Conservation (phyloP, 371 early-diverging fungal species). For the Rhizopus stolonifer region DNA sequence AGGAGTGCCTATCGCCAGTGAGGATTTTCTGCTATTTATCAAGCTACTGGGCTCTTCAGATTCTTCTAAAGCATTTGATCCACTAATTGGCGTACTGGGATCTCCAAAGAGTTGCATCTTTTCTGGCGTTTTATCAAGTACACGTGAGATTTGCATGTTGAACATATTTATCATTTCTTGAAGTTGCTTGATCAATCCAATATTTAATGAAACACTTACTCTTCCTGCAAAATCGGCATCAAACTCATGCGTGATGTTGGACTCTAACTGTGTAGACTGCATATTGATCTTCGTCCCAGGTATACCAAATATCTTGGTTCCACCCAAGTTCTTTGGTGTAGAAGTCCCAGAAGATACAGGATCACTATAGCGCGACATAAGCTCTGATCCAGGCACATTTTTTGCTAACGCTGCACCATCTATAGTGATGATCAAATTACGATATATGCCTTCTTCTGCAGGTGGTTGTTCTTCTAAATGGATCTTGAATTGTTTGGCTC, state of each 20-base stretch:
- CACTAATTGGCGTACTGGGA: conserved; percentile 14
- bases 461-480: conserved; percentile 22
- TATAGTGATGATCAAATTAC: conserved; percentile 30
- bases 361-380: conserved; percentile 25
- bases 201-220: conserved; percentile 74
- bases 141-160: conserved; percentile 38
- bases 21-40: neutral
- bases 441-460: conserved; percentile 17
- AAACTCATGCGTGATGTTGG: conserved; percentile 52
- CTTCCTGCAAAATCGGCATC: conserved; percentile 63
- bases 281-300: conserved; percentile 54
- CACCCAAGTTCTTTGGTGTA: conserved; percentile 25
- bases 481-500: conserved; percentile 30
- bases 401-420: conserved; percentile 45
- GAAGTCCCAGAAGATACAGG: conserved; percentile 30
- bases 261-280: conserved; percentile 39
- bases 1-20: neutral
- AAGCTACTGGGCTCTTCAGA: neutral
- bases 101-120: neutral
- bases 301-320: conserved; percentile 63
- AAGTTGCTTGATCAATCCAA: conserved; percentile 69
- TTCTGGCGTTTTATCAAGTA: conserved; percentile 16
- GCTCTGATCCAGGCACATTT: conserved; percentile 37
- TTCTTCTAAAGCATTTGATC: neutral
- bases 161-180: conserved; percentile 58